Evolutionary conservation across 176 grass and related monocot genomes (phyloP).

Genomic region (Carex littledalei): DNA sequence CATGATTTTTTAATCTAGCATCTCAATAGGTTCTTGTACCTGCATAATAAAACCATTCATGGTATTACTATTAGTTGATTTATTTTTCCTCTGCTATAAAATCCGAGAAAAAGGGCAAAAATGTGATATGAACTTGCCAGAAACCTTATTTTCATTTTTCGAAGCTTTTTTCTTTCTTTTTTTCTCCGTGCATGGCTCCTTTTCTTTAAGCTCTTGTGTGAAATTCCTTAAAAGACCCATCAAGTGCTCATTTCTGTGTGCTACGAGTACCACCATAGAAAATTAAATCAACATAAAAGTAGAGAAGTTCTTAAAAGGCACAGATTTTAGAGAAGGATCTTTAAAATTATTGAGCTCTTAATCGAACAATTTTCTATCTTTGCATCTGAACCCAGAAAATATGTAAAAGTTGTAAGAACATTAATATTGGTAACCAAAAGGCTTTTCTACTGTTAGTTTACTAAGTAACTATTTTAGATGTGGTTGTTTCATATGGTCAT

Average conservation of each 20-base stretch:
- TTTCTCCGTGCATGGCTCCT: slow-evolving; percentile 50
- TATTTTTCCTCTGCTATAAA: not conserved
- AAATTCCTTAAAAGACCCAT: slow-evolving; percentile 48
- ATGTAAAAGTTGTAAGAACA: not conserved
- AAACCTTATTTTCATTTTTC: slow-evolving; percentile 40
- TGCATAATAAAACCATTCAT: slow-evolving; percentile 3
- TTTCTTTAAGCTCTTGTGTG: slow-evolving; percentile 62
- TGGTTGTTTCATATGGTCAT: not conserved
- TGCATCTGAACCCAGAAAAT: not conserved
- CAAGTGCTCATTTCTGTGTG: slow-evolving; percentile 78
- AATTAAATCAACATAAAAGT: not conserved
- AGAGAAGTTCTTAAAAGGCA: not conserved
- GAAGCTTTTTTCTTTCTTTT: slow-evolving; percentile 63
- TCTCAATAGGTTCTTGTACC: not conserved
- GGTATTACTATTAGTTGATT: not conserved
- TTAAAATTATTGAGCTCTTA: not conserved
- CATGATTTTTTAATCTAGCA: slow-evolving; percentile 9
- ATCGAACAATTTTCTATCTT: not conserved
- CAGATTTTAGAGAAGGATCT: not conserved
- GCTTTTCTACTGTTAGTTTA: not conserved
- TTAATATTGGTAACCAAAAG: not conserved
- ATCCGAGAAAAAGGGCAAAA: not conserved
- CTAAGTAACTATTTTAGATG: not conserved
- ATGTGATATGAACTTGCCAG: not conserved
- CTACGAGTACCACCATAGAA: slow-evolving; percentile 31